A percentile compares a stretch with the other conserved stretches of the same genome.
Evolutionary conservation across 192 early-diverging fungal species (phyloP).

Genomic region (Podila minutissima): DNA sequence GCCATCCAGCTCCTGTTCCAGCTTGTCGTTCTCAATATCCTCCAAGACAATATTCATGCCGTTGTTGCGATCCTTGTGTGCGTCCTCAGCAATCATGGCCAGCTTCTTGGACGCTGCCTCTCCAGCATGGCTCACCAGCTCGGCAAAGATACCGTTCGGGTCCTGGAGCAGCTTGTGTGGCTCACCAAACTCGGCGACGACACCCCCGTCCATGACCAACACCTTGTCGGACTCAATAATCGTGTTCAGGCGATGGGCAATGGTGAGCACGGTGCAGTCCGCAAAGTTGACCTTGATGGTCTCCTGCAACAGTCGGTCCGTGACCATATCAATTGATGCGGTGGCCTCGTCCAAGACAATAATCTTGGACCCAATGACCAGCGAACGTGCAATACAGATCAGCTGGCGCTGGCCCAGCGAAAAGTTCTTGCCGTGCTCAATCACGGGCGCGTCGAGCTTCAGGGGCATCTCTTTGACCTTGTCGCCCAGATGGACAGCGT

Average conservation of each 20-base stretch:
- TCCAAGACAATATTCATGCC: slow-evolving; percentile 2
- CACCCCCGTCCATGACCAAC: slow-evolving; percentile 77
- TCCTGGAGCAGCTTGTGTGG: slow-evolving; percentile 62
- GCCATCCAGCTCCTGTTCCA: not conserved
- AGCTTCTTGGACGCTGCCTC: slow-evolving; percentile 57
- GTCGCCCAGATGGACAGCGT: slow-evolving; percentile 51
- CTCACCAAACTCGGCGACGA: slow-evolving; percentile 75
- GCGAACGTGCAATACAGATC: slow-evolving; percentile 71
- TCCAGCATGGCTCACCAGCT: slow-evolving; percentile 29
- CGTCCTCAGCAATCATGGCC: slow-evolving; percentile 32
- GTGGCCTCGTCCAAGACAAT: slow-evolving; percentile 80
- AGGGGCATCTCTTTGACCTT: slow-evolving; percentile 32
- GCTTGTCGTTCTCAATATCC: slow-evolving; percentile 9
- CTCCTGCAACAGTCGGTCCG: slow-evolving; percentile 77
- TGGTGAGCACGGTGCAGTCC: slow-evolving; percentile 70
- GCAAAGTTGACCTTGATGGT: slow-evolving; percentile 68
- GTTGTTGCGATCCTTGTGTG: slow-evolving; percentile 19
- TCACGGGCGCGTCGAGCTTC: slow-evolving; percentile 51
- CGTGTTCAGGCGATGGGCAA: slow-evolving; percentile 78
- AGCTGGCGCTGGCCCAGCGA: slow-evolving; percentile 74
- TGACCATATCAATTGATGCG: slow-evolving; percentile 79
- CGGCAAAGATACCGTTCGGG: slow-evolving; percentile 34
- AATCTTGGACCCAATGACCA: slow-evolving; percentile 64
- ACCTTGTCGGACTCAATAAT: slow-evolving; percentile 79
- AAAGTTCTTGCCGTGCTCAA: slow-evolving; percentile 66